phyloP scores from a whole-genome alignment of 129 eudicot species.

The Arctium minus region DNA sequence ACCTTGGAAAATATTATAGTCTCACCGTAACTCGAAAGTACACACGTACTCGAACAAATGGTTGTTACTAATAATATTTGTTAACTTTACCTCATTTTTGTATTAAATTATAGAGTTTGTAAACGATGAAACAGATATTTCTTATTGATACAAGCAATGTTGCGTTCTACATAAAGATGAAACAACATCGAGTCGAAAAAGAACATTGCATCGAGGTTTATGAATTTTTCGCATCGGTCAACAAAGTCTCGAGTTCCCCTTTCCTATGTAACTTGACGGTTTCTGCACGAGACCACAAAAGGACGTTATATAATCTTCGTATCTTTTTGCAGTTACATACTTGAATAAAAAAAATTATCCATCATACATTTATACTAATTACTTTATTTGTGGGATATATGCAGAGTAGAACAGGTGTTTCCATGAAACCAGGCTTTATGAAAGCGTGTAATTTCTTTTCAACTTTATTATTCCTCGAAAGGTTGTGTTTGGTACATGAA shows the following conservation, averaged over 20 bases:
- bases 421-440: no score
- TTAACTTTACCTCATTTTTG: no score
- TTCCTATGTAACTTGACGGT: constrained; percentile 58
- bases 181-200: background rate
- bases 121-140: background rate
- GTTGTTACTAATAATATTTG: no score
- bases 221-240: constrained; percentile 48
- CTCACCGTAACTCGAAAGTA: no score
- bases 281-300: constrained; percentile 44
- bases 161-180: background rate
- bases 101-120: background rate
- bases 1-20: no score
- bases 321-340: no score
- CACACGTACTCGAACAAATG: no score
- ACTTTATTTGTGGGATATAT: background rate
- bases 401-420: background rate
- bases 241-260: constrained; percentile 80
- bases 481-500: no score
- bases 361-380: background rate
- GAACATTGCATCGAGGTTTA: background rate
- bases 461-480: background rate
- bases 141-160: constrained; percentile 7
- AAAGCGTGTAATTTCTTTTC: background rate
- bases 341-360: background rate
- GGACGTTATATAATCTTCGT: background rate